Base-by-base conservation (phyloP, 306 rosid species). In the Canavalia gladiata region DNA sequence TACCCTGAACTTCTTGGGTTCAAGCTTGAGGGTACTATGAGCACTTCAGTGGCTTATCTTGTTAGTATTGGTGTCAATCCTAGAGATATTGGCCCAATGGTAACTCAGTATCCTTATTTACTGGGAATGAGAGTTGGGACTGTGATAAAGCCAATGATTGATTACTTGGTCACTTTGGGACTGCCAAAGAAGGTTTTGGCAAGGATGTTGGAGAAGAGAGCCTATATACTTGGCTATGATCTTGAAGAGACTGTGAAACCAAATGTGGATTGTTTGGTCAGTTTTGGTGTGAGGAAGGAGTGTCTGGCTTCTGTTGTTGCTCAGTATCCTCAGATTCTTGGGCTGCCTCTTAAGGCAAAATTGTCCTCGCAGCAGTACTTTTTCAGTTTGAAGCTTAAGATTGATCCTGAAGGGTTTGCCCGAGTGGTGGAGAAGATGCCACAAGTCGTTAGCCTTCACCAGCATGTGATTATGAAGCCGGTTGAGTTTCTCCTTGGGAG, bases 61-160 rank as follows among this genome's bases (percentile, higher is more conserved):
- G 93, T 95, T 82, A 93, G 99, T 72, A 93, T 95, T 34, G 99
- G 99, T 52, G 93, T 93, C 28, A 72, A 71, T 74, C 97, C 98
- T 58, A 89, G 98, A 74, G 99, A 95, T 85, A 92, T 93, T 43
- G 98, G 98, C 69, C 97, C 97, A 1, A 95, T 95, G 98, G 94
- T 93, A 2, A 90, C 97, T 0, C 99, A 92, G 59, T 95, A 88
- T 84, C 99, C 98, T 62, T 91, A 90, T 79, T 5, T 95, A 3
- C 84, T 95, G 79, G 99, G 97, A 28, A 92, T 91, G 98, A 93
- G 99, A 82, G 98, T 95, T 82, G 99, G 98, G 62, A 92, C 98
- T 33, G 68, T 90, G 79, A 93, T 95, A 43, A 95, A 93, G 78
- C 97, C 97, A 0, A 66, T 95, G 1, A 86, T 92, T 65, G 98